Evolutionary conservation across 2,329 filamentous ascomycete species (phyloP), one percentile per base, ranked within the genome.

Genomic region (Aspergillus fijiensis): DNA sequence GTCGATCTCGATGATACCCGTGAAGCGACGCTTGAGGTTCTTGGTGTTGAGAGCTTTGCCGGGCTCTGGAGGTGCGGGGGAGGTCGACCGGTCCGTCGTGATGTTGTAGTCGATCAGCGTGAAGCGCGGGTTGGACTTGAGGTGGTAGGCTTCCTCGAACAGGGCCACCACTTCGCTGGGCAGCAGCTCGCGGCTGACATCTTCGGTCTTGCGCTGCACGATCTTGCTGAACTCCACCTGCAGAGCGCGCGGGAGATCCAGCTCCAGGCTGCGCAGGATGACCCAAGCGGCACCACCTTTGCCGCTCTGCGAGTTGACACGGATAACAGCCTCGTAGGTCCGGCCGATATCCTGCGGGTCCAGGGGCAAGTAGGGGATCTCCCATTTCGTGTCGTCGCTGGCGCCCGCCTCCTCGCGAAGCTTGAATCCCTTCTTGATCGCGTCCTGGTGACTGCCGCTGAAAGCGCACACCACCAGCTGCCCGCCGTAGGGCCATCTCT

Each of bases 321-420:
- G 90, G 74, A 98, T 98, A 73, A 98, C 90, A 60, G 94, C 94
- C 79, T 98, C 93, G 84, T 98, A 98, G n/a, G 89, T 97, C 60
- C 94, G 88, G 54, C 94, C 94, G 65, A 98, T 96, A 72, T 98
- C 94, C 71, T 90, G 84, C 5, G 94, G 94, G 72, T 98, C 94
- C 69, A 98, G 85, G 12, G 94, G 94, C 52, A 98, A 88, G 74
- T 98, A 98, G 0, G 94, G 94, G 45, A 97, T 84, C 68, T 90
- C 81, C 94, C 94, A 98, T 47, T 79, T 81, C 70, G 88, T 86
- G 59, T 94, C 86, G 71, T 84, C 80, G 5, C 77, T 80, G 50
- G 83, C 81, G 57, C 82, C 84, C 0, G 83, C 77, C 49, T 82
- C 77, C 72, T 92, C 84, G 60, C 94, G 89, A 47, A 82, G 72